Conservation (phyloP, 2,329 filamentous ascomycete species). For the Lojkania enalia region DNA sequence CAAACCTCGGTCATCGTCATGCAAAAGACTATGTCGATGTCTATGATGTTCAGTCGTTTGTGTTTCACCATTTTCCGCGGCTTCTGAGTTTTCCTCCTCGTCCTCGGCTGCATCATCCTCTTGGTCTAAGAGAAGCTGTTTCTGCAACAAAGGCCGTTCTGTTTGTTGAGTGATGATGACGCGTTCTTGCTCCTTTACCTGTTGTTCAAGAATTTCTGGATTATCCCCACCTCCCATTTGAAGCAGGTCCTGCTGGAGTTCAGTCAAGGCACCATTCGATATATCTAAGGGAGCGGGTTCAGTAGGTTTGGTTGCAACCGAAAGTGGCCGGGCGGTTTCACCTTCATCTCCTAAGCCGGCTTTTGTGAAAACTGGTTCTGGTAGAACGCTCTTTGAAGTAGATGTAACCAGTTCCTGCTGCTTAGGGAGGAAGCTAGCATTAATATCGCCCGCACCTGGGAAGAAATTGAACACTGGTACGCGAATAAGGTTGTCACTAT, state of each 20-base stretch:
- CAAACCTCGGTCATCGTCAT: slow-evolving; percentile 86
- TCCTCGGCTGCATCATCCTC: slow-evolving; percentile 68
- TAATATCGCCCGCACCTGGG: slow-evolving; percentile 97
- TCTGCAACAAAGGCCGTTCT: slow-evolving; percentile 84
- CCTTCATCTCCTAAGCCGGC: slow-evolving; percentile 20
- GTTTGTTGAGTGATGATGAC: slow-evolving; percentile 85
- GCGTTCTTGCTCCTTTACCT: slow-evolving; percentile 84
- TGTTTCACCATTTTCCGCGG: slow-evolving; percentile 45
- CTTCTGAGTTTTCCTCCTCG: slow-evolving; percentile 50
- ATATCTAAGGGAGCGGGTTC: slow-evolving; percentile 21
- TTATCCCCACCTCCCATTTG: slow-evolving; percentile 74
- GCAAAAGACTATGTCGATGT: slow-evolving; percentile 74
- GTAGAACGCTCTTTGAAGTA: slow-evolving; percentile 3
- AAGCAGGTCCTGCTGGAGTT: slow-evolving; percentile 75
- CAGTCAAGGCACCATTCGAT: slow-evolving; percentile 55
- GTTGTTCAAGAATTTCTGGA: slow-evolving; percentile 68
- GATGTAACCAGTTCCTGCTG: slow-evolving; percentile 48
- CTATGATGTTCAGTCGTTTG: slow-evolving; percentile 41
- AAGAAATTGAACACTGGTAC: slow-evolving; percentile 97
- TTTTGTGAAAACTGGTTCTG: slow-evolving; percentile 15
- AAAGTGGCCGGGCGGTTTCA: slow-evolving; percentile 18
- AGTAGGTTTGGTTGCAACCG: slow-evolving; percentile 28
- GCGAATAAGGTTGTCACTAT: slow-evolving; percentile 90
- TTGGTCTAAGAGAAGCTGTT: slow-evolving; percentile 88
- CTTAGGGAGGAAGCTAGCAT: slow-evolving; percentile 94